phyloP scores from a whole-genome alignment of 169 alveolate species.

The Eimeria sp. region DNA sequence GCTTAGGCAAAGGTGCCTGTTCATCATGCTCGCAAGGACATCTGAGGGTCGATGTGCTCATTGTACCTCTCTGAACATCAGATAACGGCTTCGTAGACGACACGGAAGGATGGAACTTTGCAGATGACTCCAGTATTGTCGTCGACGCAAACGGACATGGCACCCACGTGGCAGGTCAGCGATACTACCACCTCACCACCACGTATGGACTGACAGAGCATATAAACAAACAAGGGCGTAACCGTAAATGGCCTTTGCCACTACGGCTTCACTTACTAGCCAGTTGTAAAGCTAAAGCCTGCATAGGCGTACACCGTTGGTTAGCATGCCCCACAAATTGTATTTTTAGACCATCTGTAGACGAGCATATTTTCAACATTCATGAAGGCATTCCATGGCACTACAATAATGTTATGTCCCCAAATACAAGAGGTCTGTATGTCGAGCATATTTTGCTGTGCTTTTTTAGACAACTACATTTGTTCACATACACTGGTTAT shows the following conservation, averaged over 20 bases:
- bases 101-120: conserved; percentile 49
- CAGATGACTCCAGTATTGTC: neutral
- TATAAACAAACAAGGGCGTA: neutral
- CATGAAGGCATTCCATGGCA: neutral
- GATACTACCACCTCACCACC: neutral
- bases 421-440: neutral
- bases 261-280: neutral
- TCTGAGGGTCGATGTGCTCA: neutral
- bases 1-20: neutral
- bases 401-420: neutral
- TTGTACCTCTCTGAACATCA: neutral
- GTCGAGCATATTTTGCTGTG: neutral
- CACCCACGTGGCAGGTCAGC: conserved; percentile 79
- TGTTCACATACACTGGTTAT: neutral
- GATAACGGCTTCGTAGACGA: conserved; percentile 73
- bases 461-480: neutral
- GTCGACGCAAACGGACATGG: conserved; percentile 74
- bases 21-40: neutral
- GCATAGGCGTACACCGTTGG: neutral
- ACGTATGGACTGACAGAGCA: neutral
- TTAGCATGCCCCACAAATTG: neutral
- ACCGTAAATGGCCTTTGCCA: neutral
- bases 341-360: neutral
- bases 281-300: neutral
- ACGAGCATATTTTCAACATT: neutral